Evolutionary conservation across 106 monocot species (phyloP).

Genomic region (Triglochin maritima): DNA sequence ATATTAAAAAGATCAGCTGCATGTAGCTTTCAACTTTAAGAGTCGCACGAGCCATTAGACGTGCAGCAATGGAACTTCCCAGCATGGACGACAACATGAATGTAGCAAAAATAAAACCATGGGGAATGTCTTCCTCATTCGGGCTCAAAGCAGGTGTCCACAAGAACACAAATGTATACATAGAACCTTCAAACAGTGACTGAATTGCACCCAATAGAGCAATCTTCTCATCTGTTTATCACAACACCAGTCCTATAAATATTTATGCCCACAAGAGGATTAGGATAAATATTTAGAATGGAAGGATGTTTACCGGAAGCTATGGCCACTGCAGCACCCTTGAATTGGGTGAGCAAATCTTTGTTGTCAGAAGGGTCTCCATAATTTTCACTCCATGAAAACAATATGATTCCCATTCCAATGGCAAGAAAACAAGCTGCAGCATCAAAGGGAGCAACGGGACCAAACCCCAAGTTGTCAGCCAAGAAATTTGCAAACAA

Average conservation of each 20-base stretch:
- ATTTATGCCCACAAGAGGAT: not conserved
- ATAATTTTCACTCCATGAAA: constrained; percentile 88
- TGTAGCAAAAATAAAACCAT: constrained; percentile 96
- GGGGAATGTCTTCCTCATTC: constrained; percentile 92
- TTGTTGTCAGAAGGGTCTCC: constrained; percentile 94
- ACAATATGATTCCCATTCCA: constrained; percentile 87
- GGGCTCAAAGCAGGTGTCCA: constrained; percentile 98
- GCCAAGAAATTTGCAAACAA: constrained; percentile 76
- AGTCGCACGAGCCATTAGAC: constrained; percentile 52
- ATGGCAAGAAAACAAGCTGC: constrained; percentile 88
- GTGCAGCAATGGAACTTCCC: constrained; percentile 90
- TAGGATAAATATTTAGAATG: not conserved
- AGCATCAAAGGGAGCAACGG: constrained; percentile 96
- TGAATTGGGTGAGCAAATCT: constrained; percentile 73
- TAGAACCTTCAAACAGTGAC: constrained; percentile 93
- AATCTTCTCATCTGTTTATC: constrained; percentile 83
- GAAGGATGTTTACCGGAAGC: constrained; percentile 59
- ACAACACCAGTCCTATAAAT: not conserved
- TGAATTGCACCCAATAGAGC: constrained; percentile 97
- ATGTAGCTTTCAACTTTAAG: constrained; percentile 94
- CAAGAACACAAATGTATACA: constrained; percentile 96
- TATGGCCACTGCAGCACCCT: constrained; percentile 75
- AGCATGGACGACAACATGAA: constrained; percentile 99
- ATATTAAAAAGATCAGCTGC: constrained; percentile 78
- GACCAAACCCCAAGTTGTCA: constrained; percentile 83